Conservation (phyloP, 2,329 filamentous ascomycete species). For the Pestalotiopsis sp. region DNA sequence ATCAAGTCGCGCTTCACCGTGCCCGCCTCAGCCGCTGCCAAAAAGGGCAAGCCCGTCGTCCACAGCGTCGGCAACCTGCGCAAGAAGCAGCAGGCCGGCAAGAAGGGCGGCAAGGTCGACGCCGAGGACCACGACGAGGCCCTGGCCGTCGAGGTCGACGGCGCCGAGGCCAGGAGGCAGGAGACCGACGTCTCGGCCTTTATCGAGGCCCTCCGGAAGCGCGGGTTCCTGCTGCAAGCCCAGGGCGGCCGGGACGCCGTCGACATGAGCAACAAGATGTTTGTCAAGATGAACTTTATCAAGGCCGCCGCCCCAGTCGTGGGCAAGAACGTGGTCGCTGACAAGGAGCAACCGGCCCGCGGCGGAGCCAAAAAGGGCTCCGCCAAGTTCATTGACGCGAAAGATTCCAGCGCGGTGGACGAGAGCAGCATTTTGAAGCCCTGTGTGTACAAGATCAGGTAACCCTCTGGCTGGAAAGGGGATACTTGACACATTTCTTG, state of each 20-base stretch:
- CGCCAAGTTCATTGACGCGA: slow-evolving; percentile 62
- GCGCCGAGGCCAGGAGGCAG: slow-evolving; percentile 61
- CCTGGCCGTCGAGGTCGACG: slow-evolving; percentile 73
- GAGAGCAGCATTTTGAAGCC: slow-evolving; percentile 79
- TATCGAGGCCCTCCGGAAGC: slow-evolving; percentile 76
- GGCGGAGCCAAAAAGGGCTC: slow-evolving; percentile 40
- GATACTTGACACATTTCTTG: too few species aligned
- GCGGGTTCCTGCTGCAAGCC: slow-evolving; percentile 83
- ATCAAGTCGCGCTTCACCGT: slow-evolving; percentile 91
- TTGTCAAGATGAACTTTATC: slow-evolving; percentile 93
- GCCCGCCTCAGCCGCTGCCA: slow-evolving; percentile 45
- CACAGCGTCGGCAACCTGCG: slow-evolving; percentile 72
- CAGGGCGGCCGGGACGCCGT: slow-evolving; percentile 60
- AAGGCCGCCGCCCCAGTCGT: slow-evolving; percentile 77
- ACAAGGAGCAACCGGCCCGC: slow-evolving; percentile 64
- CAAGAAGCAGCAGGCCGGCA: slow-evolving; percentile 50
- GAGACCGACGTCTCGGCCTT: slow-evolving; percentile 90
- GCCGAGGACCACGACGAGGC: slow-evolving; percentile 55
- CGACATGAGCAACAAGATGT: slow-evolving; percentile 95
- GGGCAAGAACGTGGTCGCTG: slow-evolving; percentile 69
- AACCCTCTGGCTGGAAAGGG: slow-evolving; percentile 5
- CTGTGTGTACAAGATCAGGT: slow-evolving; percentile 93
- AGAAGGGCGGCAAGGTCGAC: slow-evolving; percentile 43
- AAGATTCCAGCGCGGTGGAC: slow-evolving; percentile 59
- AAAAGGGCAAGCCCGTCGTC: slow-evolving; percentile 50